Evolutionary conservation across 805 yeast genomes (phyloP).

Genomic region (Clavispora carvajalis): DNA sequence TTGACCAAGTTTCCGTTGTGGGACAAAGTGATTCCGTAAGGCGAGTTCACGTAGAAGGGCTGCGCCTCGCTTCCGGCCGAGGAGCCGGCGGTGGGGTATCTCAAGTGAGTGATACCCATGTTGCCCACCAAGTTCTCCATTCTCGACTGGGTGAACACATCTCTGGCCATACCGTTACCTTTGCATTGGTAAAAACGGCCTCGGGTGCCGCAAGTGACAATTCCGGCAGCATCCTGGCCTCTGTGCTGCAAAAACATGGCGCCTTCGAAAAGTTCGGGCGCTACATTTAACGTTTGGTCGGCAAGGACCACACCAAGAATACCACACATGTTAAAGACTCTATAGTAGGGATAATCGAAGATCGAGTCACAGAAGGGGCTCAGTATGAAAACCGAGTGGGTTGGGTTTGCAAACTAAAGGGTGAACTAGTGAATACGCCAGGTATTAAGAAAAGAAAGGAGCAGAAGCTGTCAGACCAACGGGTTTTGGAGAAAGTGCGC

Average conservation of each 20-base stretch:
- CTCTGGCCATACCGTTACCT: constrained; percentile 98
- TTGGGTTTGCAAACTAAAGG: not conserved
- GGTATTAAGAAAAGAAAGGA: constrained; percentile 1
- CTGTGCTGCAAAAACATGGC: constrained; percentile 91
- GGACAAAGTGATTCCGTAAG: constrained; percentile 84
- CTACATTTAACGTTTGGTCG: constrained; percentile 66
- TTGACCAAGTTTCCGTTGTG: constrained; percentile 96
- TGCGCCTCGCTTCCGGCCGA: constrained; percentile 96
- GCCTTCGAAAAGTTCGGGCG: constrained; percentile 89
- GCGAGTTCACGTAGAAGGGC: constrained; percentile 96
- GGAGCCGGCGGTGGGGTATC: constrained; percentile 98
- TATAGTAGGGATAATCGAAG: constrained; percentile 1
- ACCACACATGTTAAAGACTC: constrained; percentile 74
- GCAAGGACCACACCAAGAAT: constrained; percentile 83
- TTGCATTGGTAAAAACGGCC: constrained; percentile 96
- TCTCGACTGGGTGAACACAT: constrained; percentile 84
- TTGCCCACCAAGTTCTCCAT: constrained; percentile 79
- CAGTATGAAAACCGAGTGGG: not conserved
- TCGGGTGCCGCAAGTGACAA: constrained; percentile 88
- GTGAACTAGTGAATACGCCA: not conserved
- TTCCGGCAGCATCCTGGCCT: constrained; percentile 99
- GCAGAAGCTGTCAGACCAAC: not conserved
- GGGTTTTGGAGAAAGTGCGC: constrained; percentile 1
- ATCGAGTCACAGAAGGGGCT: not conserved
- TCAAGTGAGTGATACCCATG: constrained; percentile 91